Evolutionary conservation across 768 basidiomycete genomes (phyloP), one percentile per base, ranked within the genome.

Genomic region (Boletus rex-veris): DNA sequence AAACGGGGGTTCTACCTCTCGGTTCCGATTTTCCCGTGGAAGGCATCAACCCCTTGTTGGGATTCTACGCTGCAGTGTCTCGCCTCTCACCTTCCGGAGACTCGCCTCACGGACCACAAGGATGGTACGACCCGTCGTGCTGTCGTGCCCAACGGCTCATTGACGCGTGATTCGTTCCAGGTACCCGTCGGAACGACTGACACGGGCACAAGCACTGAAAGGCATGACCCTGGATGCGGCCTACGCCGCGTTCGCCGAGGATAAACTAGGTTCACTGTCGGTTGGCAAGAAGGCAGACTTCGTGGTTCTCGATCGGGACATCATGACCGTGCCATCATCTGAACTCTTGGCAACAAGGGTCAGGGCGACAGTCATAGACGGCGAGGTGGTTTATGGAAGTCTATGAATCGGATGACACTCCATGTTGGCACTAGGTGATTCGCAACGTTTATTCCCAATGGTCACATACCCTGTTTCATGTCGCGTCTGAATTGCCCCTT

Each of bases 11-110:
- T 14, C 77, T 95, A 3, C 85, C 92, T 0, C 77, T 98, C 2
- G 95, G 96, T 3, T 92, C 92, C 3, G 95, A 98, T 68, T 97
- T 98, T 70, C 96, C 96, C 0, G 85, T 98, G 4, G 95, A 98
- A 69, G 80, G 83, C 10, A 86, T 96, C 49, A 91, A 96, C 64
- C 95, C 96, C 0, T 73, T 98, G 33, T 74, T 88, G 4, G 92
- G 91, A 0, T 95, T 97, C 71, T 92, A 94, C 60, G 93, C 96
- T 6, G 92, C 92, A 0, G 79, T 93, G 3, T 78, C 92, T 2
- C 80, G 95, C 14, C 74, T 91, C 6, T 78, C 80, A 21, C 74
- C 77, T 3, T 75, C 81, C 12, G 92, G 92, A 0, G 73, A 75
- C 16, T 93, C 90, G 19, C 96, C 95, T 0, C 90, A 95, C 53